Percentiles rank a stretch among this genome's conserved stretches.
Evolutionary conservation across 2,329 filamentous ascomycete genomes (phyloP).

Genomic region (Ophiostoma piceae): DNA sequence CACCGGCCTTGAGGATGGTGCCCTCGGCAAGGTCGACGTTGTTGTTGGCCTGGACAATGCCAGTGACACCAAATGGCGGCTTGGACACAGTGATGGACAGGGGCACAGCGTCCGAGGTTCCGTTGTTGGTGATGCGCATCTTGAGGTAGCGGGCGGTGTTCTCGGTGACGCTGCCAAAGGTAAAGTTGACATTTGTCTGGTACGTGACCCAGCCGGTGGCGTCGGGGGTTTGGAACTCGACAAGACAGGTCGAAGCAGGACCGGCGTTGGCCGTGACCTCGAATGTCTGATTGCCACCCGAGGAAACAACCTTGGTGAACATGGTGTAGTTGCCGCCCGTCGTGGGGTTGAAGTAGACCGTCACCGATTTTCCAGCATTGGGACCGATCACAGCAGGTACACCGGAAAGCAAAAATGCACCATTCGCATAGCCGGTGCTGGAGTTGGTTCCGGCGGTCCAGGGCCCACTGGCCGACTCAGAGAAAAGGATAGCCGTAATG

Average conservation of each 20-base stretch:
- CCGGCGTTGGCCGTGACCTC: conserved; percentile 47
- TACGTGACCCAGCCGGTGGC: conserved; percentile 48
- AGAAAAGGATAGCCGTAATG: conserved; percentile 43
- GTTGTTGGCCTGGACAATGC: conserved; percentile 51
- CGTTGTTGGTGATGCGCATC: conserved; percentile 52
- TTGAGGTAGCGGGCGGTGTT: conserved; percentile 45
- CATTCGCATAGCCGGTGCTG: conserved; percentile 36
- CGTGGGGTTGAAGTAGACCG: conserved; percentile 45
- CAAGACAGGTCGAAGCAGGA: conserved; percentile 43
- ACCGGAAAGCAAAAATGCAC: conserved; percentile 45
- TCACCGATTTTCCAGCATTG: conserved; percentile 38
- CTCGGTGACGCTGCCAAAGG: conserved; percentile 52
- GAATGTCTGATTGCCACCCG: conserved; percentile 46
- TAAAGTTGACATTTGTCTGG: conserved; percentile 41
- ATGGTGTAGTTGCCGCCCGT: conserved; percentile 44
- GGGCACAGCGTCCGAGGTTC: conserved; percentile 44
- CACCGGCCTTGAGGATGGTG: conserved; percentile 44
- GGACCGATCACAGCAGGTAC: conserved; percentile 43
- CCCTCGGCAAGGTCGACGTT: conserved; percentile 55
- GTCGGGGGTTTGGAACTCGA: conserved; percentile 52
- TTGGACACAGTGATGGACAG: conserved; percentile 57
- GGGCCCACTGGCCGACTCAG: conserved; percentile 41
- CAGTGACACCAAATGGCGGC: conserved; percentile 51
- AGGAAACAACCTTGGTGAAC: conserved; percentile 44
- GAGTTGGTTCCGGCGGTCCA: conserved; percentile 36